Percentiles rank a stretch among this genome's conserved stretches.
Evolutionary conservation across 176 grass and related monocot genomes (phyloP).

Genomic region (Oryza glumipatula): DNA sequence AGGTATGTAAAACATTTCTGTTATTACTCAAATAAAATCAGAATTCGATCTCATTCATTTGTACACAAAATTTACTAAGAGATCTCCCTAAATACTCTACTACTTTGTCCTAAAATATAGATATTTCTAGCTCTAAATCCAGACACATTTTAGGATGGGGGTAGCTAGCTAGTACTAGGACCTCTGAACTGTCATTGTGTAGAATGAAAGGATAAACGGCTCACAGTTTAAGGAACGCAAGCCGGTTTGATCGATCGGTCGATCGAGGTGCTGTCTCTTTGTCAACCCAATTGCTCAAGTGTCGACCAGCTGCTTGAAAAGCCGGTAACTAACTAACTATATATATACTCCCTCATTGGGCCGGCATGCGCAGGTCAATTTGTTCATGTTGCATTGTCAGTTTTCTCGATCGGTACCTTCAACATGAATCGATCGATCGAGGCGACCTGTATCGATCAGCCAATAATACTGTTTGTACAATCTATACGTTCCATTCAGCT

Average conservation of each 20-base stretch:
- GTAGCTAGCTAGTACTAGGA: too few species aligned
- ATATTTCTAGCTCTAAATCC: too few species aligned
- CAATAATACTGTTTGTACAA: neutral
- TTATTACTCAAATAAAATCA: too few species aligned
- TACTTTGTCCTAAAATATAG: too few species aligned
- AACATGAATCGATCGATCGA: neutral
- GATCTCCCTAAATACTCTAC: too few species aligned
- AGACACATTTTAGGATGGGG: too few species aligned
- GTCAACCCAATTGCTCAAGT: neutral
- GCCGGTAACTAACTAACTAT: slow-evolving; percentile 4
- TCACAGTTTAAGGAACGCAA: neutral
- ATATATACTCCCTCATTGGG: neutral
- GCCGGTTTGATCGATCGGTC: neutral
- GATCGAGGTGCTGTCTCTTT: neutral
- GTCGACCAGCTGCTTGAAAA: neutral
- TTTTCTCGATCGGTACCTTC: neutral
- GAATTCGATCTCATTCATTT: too few species aligned
- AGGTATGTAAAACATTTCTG: too few species aligned
- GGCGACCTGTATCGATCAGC: neutral
- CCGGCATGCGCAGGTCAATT: neutral
- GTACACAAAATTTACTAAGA: too few species aligned
- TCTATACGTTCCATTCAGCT: slow-evolving; percentile 11
- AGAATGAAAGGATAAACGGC: neutral
- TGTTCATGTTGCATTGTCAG: neutral
- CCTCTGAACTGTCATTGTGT: neutral